phyloP scores from a whole-genome alignment of 108 stramenopile genomes.

The Fistulifera solaris region DNA sequence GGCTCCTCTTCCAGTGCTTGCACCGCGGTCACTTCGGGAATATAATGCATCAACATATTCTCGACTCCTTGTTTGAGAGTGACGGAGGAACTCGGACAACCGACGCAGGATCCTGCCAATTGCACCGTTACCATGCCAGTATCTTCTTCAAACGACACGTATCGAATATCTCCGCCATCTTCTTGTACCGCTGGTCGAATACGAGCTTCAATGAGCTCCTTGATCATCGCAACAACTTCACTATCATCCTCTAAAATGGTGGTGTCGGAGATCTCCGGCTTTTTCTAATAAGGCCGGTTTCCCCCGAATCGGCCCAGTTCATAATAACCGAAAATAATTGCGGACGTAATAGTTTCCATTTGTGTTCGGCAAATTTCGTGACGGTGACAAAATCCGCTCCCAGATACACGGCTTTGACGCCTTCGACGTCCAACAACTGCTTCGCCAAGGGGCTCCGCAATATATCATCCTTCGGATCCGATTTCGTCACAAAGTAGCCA shows the following conservation, averaged over 20 bases:
- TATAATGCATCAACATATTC: slow-evolving; percentile 99
- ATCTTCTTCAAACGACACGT: slow-evolving; percentile 77
- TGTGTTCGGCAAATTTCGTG: slow-evolving; percentile 80
- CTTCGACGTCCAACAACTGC: slow-evolving; percentile 75
- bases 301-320: slow-evolving; percentile 83
- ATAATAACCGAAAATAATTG: slow-evolving; percentile 84
- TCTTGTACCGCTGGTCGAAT: slow-evolving; percentile 98
- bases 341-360: slow-evolving; percentile 84
- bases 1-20: slow-evolving; percentile 72
- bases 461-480: slow-evolving; percentile 56
- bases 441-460: slow-evolving; percentile 82
- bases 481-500: slow-evolving; percentile 39
- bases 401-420: slow-evolving; percentile 90
- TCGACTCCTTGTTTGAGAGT: slow-evolving; percentile 98
- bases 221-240: slow-evolving; percentile 98
- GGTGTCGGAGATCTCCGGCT: slow-evolving; percentile 82
- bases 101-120: slow-evolving; percentile 89
- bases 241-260: slow-evolving; percentile 91
- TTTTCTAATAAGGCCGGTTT: slow-evolving; percentile 51
- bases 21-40: slow-evolving; percentile 93
- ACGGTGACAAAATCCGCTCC: slow-evolving; percentile 88
- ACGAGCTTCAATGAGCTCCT: slow-evolving; percentile 93
- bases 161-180: slow-evolving; percentile 99
- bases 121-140: slow-evolving; percentile 75
- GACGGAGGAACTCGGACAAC: slow-evolving; percentile 90